phyloP scores from a whole-genome alignment of 83 land plant genomes.

The Thuja plicata region DNA sequence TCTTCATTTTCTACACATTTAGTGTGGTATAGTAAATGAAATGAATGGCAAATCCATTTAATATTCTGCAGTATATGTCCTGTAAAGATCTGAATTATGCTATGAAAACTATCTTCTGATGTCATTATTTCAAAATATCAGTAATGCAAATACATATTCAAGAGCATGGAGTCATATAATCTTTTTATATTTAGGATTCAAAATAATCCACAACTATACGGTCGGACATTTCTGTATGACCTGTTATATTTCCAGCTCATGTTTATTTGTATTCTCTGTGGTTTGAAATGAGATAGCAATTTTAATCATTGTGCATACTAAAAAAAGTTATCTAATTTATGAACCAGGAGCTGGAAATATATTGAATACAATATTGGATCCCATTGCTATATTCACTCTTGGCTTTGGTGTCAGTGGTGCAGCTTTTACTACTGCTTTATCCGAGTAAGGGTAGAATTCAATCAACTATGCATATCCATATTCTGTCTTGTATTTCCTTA shows the following conservation, averaged over 20 bases:
- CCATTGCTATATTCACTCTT: constrained; percentile 72
- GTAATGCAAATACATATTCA: not conserved
- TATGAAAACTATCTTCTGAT: not conserved
- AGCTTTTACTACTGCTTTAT: constrained; percentile 82
- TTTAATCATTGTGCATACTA: not conserved
- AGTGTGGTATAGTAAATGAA: no score
- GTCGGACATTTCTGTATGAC: not conserved
- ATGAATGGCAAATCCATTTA: not conserved
- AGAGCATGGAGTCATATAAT: not conserved
- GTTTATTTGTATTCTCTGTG: not conserved
- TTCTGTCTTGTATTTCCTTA: not conserved
- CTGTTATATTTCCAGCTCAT: not conserved
- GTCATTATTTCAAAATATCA: not conserved
- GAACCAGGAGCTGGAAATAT: constrained; percentile 76
- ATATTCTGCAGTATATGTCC: not conserved
- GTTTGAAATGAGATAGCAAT: not conserved
- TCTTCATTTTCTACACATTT: no score
- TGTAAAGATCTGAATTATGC: not conserved
- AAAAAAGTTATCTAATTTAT: not conserved
- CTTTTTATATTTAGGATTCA: not conserved
- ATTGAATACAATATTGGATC: constrained; percentile 76
- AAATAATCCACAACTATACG: not conserved
- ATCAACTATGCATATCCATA: not conserved
- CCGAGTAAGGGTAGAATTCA: constrained; percentile 65
- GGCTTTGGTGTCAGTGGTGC: constrained; percentile 89